Evolutionary conservation across 2,329 filamentous ascomycete genomes (phyloP).

Genomic region (Calonectria multiphialidica): DNA sequence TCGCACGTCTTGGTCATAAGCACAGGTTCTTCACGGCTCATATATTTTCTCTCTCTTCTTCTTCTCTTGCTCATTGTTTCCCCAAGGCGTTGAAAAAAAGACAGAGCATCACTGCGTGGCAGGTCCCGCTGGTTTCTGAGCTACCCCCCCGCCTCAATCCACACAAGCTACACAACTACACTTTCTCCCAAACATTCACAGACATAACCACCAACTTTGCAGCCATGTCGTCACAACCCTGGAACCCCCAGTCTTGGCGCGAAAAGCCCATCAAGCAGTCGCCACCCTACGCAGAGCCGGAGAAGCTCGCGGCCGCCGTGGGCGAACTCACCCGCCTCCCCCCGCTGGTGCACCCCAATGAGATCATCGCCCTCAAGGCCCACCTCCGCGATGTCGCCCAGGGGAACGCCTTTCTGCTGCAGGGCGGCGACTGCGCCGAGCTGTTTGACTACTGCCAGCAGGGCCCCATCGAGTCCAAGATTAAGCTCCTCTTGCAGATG

Average conservation of each 20-base stretch:
- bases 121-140: neutral
- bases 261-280: constrained; percentile 84
- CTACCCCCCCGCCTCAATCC: neutral
- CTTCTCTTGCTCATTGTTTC: neutral
- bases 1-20: neutral
- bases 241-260: constrained; percentile 78
- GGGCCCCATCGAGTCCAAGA: constrained; percentile 91
- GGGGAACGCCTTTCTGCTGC: constrained; percentile 92
- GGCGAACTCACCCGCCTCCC: constrained; percentile 77
- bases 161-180: neutral
- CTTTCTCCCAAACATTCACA: neutral
- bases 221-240: constrained; percentile 45
- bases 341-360: constrained; percentile 82
- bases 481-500: constrained; percentile 98
- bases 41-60: neutral
- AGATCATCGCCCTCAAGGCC: constrained; percentile 84
- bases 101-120: neutral
- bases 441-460: constrained; percentile 97
- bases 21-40: neutral
- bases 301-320: constrained; percentile 70
- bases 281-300: constrained; percentile 75
- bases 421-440: constrained; percentile 97
- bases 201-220: constrained; percentile 22
- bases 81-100: neutral
- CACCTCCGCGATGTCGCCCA: constrained; percentile 87